Evolutionary conservation across 2,329 filamentous ascomycete genomes (phyloP).

Genomic region (Penicillium sclerotigenum): DNA sequence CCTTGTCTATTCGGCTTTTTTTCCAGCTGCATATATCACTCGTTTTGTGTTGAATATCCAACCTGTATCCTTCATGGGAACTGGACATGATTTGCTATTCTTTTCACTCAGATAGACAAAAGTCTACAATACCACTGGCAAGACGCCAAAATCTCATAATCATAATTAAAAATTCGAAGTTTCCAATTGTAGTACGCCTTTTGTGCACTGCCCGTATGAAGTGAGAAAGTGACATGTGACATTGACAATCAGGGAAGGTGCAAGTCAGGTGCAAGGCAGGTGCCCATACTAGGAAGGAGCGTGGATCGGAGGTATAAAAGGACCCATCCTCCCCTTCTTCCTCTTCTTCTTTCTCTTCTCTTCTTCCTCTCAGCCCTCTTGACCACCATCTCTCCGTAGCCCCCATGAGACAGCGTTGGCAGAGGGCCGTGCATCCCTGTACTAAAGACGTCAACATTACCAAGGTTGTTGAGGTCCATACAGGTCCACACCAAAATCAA

Average conservation of each 20-base stretch:
- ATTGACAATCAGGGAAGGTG: background rate
- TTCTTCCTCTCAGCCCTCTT: background rate
- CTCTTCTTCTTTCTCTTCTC: background rate
- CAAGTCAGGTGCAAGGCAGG: background rate
- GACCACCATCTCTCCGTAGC: background rate
- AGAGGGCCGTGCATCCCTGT: background rate
- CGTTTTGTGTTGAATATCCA: background rate
- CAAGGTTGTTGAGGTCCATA: background rate
- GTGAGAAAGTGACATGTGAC: background rate
- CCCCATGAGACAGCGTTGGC: background rate
- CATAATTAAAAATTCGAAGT: too few species aligned
- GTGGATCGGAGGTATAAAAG: background rate
- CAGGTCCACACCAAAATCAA: background rate
- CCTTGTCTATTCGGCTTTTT: background rate
- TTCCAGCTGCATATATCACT: conserved; percentile 4
- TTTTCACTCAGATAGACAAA: background rate
- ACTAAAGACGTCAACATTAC: background rate
- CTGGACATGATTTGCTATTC: background rate
- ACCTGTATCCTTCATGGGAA: background rate
- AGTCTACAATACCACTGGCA: background rate
- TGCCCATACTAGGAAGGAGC: background rate
- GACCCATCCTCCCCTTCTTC: too few species aligned
- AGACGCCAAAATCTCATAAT: background rate
- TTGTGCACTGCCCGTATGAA: background rate
- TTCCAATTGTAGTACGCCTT: too few species aligned